Conservation (phyloP, 768 basidiomycete species). For the Tulasnella calospora region DNA sequence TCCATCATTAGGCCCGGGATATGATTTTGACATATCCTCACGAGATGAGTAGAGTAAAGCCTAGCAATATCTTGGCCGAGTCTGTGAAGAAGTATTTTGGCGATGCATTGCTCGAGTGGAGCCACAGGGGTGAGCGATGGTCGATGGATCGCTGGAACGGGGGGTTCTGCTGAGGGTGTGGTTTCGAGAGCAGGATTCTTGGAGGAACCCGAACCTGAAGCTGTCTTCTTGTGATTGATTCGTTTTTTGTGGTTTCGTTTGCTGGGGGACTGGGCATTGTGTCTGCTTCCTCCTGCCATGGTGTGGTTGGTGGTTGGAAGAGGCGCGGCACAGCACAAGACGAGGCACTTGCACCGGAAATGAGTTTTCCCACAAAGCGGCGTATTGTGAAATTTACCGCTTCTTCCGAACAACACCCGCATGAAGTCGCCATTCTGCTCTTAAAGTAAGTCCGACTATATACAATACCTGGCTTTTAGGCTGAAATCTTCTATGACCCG, state of each 20-base stretch:
- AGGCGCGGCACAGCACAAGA: background rate
- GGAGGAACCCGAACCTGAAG: background rate
- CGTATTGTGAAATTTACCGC: background rate
- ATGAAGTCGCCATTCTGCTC: background rate
- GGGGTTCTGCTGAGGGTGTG: background rate
- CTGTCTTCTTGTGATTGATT: background rate
- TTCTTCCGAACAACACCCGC: background rate
- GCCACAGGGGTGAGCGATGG: background rate
- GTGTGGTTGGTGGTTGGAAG: background rate
- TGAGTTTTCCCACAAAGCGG: background rate
- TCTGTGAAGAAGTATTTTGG: conserved; percentile 60
- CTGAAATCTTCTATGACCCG: background rate
- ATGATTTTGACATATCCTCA: conserved; percentile 58
- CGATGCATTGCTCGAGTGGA: conserved; percentile 29
- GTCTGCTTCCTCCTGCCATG: conserved; percentile 1
- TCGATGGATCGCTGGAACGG: background rate
- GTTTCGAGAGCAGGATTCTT: background rate
- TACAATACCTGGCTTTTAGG: background rate
- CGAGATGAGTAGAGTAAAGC: conserved; percentile 59
- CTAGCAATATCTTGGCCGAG: conserved; percentile 73
- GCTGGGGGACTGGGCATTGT: background rate
- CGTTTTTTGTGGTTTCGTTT: background rate
- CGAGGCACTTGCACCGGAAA: background rate
- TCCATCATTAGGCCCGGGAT: conserved; percentile 66
- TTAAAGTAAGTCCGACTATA: background rate